phyloP scores from a whole-genome alignment of 2,329 filamentous ascomycete genomes.

The Talaromyces amestolkiae region DNA sequence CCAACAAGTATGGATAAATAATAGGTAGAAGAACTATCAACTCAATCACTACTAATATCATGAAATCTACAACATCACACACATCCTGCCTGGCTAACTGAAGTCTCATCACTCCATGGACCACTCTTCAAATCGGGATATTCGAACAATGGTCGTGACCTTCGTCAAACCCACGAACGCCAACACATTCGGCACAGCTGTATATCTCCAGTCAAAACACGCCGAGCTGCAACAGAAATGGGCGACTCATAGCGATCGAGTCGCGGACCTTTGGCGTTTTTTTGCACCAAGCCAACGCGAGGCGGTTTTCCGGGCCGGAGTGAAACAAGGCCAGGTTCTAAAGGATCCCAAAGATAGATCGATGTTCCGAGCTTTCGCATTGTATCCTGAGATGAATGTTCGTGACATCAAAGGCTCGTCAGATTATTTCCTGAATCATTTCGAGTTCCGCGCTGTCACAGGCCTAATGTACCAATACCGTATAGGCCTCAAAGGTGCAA shows the following conservation, averaged over 20 bases:
- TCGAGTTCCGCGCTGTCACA: not conserved
- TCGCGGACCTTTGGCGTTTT: slow-evolving; percentile 7
- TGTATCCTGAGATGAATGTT: slow-evolving; percentile 1
- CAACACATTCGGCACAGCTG: not conserved
- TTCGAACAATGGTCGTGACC: not conserved
- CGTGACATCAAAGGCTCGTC: not conserved
- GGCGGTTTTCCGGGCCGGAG: not conserved
- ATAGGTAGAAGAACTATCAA: not conserved
- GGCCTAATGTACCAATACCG: not conserved
- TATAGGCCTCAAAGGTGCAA: not conserved
- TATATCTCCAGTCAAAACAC: not conserved
- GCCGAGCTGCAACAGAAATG: not conserved
- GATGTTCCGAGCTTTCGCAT: not conserved
- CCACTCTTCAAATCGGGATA: not conserved
- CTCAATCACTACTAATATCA: not conserved
- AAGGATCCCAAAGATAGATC: not conserved
- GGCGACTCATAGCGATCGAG: not conserved
- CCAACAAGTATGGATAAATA: not conserved
- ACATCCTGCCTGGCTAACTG: not conserved
- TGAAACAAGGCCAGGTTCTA: not conserved
- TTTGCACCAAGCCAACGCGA: slow-evolving; percentile 1
- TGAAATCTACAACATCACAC: not conserved
- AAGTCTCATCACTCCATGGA: not conserved
- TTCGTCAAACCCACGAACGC: not conserved
- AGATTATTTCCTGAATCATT: slow-evolving; percentile 5